Evolutionary conservation across 495 filamentous ascomycete species (phyloP).

Genomic region (Neurospora hispaniola): DNA sequence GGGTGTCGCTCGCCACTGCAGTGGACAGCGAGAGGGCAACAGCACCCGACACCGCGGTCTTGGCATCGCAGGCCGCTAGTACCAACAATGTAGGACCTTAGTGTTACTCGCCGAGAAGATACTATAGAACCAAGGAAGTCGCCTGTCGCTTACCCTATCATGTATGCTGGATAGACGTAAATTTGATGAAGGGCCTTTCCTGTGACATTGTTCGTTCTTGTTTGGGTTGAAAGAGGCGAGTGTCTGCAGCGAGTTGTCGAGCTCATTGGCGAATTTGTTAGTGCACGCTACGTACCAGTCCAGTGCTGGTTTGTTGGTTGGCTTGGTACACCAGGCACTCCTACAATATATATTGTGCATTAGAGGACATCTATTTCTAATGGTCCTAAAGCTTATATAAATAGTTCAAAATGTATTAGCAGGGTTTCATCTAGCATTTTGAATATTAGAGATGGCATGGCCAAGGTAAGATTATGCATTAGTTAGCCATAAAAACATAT

Average conservation of each 20-base stretch:
- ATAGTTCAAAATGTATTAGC: no score
- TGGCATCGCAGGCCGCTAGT: background rate
- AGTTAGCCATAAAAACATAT: no score
- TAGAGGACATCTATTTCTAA: no score
- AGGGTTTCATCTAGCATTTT: no score
- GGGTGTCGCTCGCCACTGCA: no score
- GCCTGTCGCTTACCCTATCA: background rate
- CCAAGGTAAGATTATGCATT: no score
- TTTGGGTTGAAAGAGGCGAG: background rate
- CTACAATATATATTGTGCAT: no score
- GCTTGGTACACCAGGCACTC: no score
- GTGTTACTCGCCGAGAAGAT: background rate
- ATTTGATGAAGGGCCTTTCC: background rate
- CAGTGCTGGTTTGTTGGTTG: no score
- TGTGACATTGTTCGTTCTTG: background rate
- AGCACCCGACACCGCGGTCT: background rate
- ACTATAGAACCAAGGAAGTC: background rate
- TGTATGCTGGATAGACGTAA: background rate
- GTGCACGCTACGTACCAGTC: background rate
- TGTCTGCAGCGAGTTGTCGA: background rate
- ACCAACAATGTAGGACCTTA: background rate
- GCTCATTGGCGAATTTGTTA: background rate
- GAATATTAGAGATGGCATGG: no score
- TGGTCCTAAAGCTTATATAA: no score
- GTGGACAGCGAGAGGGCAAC: background rate